These are phyloP conservation scores for Aureobasidium melanogenum DNA, from an alignment of 2,329 filamentous ascomycete genomes.

Conservation along the genomic window DNA sequence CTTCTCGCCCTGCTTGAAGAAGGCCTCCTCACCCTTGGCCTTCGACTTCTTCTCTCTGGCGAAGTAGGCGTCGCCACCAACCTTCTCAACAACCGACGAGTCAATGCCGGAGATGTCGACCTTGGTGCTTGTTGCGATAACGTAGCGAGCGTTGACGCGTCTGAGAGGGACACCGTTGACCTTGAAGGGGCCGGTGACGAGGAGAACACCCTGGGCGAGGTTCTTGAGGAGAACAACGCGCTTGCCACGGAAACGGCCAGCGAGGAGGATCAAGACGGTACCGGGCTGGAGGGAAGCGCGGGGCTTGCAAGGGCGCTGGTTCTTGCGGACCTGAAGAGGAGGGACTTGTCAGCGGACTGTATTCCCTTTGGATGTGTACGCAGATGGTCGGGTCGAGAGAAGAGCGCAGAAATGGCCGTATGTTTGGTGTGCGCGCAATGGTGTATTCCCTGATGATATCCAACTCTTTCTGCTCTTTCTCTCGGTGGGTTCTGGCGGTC, in stretches of 20 bases:
- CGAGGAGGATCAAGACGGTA: slow-evolving; percentile 96
- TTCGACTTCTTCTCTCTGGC: slow-evolving; percentile 88
- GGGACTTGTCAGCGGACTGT: background rate
- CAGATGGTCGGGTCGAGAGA: background rate
- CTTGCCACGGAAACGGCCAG: slow-evolving; percentile 99
- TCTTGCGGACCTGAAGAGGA: slow-evolving; percentile 77
- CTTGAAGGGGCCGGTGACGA: slow-evolving; percentile 99
- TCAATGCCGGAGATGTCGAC: slow-evolving; percentile 81
- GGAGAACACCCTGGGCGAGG: slow-evolving; percentile 93
- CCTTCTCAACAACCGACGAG: slow-evolving; percentile 63
- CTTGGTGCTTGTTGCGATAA: slow-evolving; percentile 82
- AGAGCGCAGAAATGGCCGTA: background rate
- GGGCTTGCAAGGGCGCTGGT: slow-evolving; percentile 76
- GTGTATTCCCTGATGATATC: background rate
- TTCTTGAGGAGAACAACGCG: slow-evolving; percentile 97
- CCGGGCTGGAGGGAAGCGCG: slow-evolving; percentile 87
- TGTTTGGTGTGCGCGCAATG: background rate
- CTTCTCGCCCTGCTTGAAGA: slow-evolving; percentile 99
- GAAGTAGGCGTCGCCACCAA: slow-evolving; percentile 80
- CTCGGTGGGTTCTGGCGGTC: background rate
- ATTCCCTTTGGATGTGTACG: background rate
- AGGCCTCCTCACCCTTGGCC: slow-evolving; percentile 95
- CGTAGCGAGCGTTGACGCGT: slow-evolving; percentile 85
- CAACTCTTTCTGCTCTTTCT: slow-evolving; percentile 4
- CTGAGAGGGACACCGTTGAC: slow-evolving; percentile 98